Percentiles rank a stretch among this genome's conserved stretches.
phyloP scores from a whole-genome alignment of 2,329 filamentous ascomycete genomes.

The Colletotrichum musicola region DNA sequence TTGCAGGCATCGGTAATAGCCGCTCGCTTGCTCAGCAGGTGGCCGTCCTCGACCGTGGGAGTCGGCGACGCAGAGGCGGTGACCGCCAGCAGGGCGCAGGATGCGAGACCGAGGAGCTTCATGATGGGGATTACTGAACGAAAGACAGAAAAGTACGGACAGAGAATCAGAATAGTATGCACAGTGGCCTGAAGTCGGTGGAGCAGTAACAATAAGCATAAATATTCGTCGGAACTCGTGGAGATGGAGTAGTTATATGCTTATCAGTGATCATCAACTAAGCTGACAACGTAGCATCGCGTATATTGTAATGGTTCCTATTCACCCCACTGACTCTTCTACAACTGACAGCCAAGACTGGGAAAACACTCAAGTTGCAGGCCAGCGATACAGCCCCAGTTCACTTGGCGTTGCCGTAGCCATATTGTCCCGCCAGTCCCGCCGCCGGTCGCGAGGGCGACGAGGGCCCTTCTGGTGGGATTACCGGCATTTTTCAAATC shows the following conservation, averaged over 20 bases:
- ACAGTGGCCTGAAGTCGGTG: not conserved
- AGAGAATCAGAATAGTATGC: not conserved
- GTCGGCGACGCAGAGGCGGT: conserved; percentile 27
- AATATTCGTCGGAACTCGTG: not conserved
- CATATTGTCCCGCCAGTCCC: conserved; percentile 1
- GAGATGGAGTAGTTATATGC: conserved; percentile 15
- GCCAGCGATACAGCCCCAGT: not conserved
- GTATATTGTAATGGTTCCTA: not conserved
- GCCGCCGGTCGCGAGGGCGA: accelerated
- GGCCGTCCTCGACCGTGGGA: not conserved
- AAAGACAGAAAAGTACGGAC: not conserved
- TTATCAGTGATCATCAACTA: not conserved
- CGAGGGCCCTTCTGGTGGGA: conserved; percentile 2
- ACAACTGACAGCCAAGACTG: conserved; percentile 5
- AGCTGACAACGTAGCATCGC: not conserved
- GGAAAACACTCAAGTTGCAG: not conserved
- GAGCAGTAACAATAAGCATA: conserved; percentile 3
- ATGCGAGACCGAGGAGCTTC: conserved; percentile 19
- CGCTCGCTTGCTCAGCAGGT: conserved; percentile 29
- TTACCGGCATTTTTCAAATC: not conserved
- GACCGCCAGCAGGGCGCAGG: conserved; percentile 24
- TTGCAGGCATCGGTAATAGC: conserved; percentile 36
- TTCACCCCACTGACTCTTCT: not conserved
- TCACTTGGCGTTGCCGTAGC: not conserved
- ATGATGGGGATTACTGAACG: not conserved